phyloP scores from a whole-genome alignment of 768 basidiomycete genomes.

The Lyophyllum decastes region DNA sequence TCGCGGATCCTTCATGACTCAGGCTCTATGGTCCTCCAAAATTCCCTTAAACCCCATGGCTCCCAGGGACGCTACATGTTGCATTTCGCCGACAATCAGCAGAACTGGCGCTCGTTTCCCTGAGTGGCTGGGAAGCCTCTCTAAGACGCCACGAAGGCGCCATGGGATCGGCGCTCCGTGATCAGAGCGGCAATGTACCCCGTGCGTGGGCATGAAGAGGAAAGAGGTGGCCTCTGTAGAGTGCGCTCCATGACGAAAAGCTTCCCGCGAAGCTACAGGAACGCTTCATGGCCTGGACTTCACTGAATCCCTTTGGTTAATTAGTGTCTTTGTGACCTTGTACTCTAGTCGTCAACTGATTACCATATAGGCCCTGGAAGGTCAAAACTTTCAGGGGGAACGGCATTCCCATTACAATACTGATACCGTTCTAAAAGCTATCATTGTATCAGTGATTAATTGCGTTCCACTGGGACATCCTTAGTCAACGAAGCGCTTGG shows the following conservation, averaged over 20 bases:
- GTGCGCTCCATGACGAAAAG: not conserved
- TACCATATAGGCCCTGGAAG: slow-evolving; percentile 1
- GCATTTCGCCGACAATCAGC: slow-evolving; percentile 5
- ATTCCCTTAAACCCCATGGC: not conserved
- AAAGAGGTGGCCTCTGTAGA: not conserved
- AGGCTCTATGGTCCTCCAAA: not conserved
- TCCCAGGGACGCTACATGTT: slow-evolving; percentile 2
- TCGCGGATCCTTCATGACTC: too few relatives aligned
- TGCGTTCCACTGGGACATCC: slow-evolving; percentile 1
- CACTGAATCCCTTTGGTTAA: not conserved
- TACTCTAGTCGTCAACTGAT: not conserved
- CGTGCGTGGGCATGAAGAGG: not conserved
- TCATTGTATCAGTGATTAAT: slow-evolving; percentile 8
- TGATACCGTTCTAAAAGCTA: slow-evolving; percentile 4
- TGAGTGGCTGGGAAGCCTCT: not conserved
- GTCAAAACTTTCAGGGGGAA: not conserved
- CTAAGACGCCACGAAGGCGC: not conserved
- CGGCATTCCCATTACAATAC: not conserved
- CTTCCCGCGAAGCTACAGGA: not conserved
- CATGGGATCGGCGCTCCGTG: not conserved
- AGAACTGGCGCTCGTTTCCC: not conserved
- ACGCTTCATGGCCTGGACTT: not conserved
- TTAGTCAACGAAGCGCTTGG: slow-evolving; percentile 8
- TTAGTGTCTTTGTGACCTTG: slow-evolving; percentile 3
- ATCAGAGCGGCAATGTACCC: not conserved